Evolutionary conservation across 306 rosid species (phyloP).

Genomic region (Boehmeria nivea): DNA sequence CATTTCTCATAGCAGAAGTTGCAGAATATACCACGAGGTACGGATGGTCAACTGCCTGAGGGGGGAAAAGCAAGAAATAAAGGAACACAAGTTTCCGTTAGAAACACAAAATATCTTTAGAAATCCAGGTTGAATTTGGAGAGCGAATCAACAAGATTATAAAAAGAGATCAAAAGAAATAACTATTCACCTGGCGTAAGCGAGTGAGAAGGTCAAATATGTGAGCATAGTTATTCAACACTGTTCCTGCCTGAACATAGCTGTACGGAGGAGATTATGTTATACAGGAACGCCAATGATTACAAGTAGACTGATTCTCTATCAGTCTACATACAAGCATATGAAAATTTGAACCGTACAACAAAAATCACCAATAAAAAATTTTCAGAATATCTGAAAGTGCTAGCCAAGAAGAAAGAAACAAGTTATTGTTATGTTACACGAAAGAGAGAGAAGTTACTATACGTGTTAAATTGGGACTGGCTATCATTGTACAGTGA

Average conservation of each 20-base stretch:
- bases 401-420: too few species aligned
- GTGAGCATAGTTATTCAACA: conserved; percentile 78
- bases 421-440: too few species aligned
- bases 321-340: neutral
- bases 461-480: conserved; percentile 79
- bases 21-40: conserved; percentile 82
- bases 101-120: neutral
- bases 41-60: conserved; percentile 86
- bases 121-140: neutral
- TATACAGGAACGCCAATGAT: conserved; percentile 5
- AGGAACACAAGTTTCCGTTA: neutral
- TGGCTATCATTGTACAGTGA: conserved; percentile 80
- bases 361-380: too few species aligned
- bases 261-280: conserved; percentile 42
- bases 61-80: neutral
- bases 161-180: neutral
- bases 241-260: conserved; percentile 59
- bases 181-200: conserved; percentile 69
- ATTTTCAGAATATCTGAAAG: too few species aligned
- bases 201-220: conserved; percentile 92
- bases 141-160: neutral
- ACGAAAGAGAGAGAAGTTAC: neutral
- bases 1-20: conserved; percentile 46
- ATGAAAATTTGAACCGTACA: too few species aligned
- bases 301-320: neutral